Conservation (phyloP, 129 eudicot genomes). For the Helianthus tuberosus region DNA sequence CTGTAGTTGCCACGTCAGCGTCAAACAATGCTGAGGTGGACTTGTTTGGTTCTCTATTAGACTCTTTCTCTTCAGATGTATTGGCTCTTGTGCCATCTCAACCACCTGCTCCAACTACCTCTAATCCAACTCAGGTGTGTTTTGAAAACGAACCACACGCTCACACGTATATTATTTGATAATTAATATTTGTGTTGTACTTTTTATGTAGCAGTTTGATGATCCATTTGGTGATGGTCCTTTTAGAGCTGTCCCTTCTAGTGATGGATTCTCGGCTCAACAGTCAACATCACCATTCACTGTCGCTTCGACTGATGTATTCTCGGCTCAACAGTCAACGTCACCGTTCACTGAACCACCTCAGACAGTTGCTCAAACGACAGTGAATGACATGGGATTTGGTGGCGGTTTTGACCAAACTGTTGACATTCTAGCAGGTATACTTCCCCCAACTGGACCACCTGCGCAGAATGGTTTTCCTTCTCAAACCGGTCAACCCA, state of each 20-base stretch:
- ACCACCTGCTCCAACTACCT: constrained; percentile 38
- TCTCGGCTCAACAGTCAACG: too few relatives aligned
- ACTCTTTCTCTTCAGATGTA: constrained; percentile 56
- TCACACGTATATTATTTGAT: background rate
- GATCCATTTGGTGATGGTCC: constrained; percentile 63
- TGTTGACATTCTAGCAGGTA: constrained; percentile 86
- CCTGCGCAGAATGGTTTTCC: constrained; percentile 21
- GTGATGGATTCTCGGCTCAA: constrained; percentile 12
- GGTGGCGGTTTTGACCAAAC: constrained; percentile 44
- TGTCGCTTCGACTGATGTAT: too few relatives aligned
- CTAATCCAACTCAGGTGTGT: constrained; percentile 76
- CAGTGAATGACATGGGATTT: constrained; percentile 37
- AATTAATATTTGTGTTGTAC: constrained; percentile 3
- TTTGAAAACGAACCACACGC: background rate
- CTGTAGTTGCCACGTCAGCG: constrained; percentile 34
- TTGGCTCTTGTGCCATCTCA: constrained; percentile 68
- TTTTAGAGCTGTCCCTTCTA: constrained; percentile 13
- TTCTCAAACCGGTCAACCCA: constrained; percentile 26
- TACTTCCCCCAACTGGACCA: constrained; percentile 79
- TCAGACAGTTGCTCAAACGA: constrained; percentile 28
- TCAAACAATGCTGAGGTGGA: constrained; percentile 64
- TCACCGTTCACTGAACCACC: constrained; percentile 31
- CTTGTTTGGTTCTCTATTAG: constrained; percentile 75
- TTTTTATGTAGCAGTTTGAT: constrained; percentile 68
- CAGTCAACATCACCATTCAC: background rate